A percentile compares a stretch with the other conserved stretches of the same genome.
phyloP scores from a whole-genome alignment of 345 rosid species.

The Psidium friedrichsthalianum region DNA sequence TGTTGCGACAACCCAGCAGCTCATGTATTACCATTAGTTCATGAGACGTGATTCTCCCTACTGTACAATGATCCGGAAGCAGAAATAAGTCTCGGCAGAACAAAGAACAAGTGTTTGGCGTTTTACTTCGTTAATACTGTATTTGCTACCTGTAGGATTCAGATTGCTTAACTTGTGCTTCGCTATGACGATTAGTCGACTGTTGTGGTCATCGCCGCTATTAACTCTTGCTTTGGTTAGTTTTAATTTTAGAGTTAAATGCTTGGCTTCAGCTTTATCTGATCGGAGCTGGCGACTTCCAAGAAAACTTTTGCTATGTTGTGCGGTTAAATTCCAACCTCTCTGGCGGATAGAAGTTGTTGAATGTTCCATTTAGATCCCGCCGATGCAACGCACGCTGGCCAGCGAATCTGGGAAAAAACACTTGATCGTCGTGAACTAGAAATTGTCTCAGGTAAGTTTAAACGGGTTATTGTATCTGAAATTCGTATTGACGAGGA shows the following conservation, averaged over 20 bases:
- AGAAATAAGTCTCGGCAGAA: background rate
- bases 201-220: background rate
- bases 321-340: background rate
- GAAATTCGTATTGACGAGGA: background rate
- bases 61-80: background rate
- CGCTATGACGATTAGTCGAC: background rate
- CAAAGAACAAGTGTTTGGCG: background rate
- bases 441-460: background rate
- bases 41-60: background rate
- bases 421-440: background rate
- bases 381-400: background rate
- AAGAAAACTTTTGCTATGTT: background rate
- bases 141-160: background rate
- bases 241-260: background rate
- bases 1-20: conserved; percentile 68
- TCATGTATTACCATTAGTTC: conserved; percentile 69
- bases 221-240: background rate
- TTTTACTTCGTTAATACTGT: background rate
- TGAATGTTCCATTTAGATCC: background rate
- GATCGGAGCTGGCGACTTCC: background rate
- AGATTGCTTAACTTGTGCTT: background rate
- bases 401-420: background rate
- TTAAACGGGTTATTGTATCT: background rate
- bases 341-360: background rate
- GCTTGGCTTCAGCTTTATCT: background rate